Evolutionary conservation across 345 rosid genomes (phyloP).

Genomic region (Abelmoschus esculentus): DNA sequence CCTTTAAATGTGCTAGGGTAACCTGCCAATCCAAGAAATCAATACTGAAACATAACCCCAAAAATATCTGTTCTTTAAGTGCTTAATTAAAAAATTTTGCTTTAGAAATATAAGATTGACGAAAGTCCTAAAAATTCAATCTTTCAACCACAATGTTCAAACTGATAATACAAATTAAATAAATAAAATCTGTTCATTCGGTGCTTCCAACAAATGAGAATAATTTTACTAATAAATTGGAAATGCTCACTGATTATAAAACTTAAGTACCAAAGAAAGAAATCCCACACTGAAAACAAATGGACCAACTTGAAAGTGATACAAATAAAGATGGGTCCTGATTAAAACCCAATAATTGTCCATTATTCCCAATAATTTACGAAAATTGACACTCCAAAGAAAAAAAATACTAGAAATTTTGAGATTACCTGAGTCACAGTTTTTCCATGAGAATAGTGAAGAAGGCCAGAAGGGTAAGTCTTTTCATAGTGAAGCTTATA

Average conservation of each 20-base stretch:
- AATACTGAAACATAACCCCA: background rate
- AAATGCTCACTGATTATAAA: background rate
- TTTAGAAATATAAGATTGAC: background rate
- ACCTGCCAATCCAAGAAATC: constrained; percentile 39
- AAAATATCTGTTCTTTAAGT: too few species aligned
- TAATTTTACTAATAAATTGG: background rate
- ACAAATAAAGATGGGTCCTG: background rate
- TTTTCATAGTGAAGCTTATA: constrained; percentile 96
- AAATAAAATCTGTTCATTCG: background rate
- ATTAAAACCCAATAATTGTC: background rate
- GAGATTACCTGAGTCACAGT: constrained; percentile 79
- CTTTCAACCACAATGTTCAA: background rate
- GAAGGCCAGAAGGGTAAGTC: constrained; percentile 88
- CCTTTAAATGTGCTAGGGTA: constrained; percentile 86
- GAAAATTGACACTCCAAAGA: constrained; percentile 5
- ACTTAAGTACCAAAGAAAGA: background rate
- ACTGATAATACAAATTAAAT: background rate
- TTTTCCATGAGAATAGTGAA: constrained; percentile 94
- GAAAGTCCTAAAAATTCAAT: constrained; percentile 9
- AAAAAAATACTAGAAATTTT: constrained; percentile 2
- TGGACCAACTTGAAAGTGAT: background rate
- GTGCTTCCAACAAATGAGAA: background rate
- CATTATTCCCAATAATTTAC: background rate
- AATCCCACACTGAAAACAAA: background rate
- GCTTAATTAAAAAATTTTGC: background rate